Conservation (phyloP, 208 protist genomes). For the Wallacemonas sp. region DNA sequence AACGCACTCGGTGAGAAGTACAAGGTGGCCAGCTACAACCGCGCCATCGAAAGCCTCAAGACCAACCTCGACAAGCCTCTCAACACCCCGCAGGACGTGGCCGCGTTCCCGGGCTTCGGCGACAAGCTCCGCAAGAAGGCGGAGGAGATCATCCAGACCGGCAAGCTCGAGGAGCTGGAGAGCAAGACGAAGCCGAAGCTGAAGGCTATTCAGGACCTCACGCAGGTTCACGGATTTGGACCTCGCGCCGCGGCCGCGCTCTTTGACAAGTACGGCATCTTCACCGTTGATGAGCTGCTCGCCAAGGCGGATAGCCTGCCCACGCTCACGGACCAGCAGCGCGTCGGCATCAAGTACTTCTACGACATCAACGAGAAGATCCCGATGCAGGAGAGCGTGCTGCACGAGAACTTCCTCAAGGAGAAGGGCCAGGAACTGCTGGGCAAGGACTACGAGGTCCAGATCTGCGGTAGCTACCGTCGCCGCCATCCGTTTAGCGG, state of each 20-base stretch:
- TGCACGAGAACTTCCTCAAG: conserved; percentile 81
- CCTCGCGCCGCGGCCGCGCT: conserved; percentile 79
- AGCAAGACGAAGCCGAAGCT: conserved; percentile 91
- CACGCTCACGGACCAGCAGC: conserved; percentile 77
- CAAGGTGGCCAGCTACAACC: conserved; percentile 85
- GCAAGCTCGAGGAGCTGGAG: conserved; percentile 88
- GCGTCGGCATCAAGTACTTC: conserved; percentile 89
- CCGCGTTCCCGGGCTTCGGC: conserved; percentile 77
- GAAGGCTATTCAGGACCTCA: conserved; percentile 88
- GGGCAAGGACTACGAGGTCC: conserved; percentile 74
- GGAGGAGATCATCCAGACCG: conserved; percentile 89
- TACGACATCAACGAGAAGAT: conserved; percentile 93
- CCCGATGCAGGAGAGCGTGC: conserved; percentile 88
- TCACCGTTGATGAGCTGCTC: conserved; percentile 89
- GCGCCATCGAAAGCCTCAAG: conserved; percentile 82
- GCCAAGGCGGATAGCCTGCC: conserved; percentile 76
- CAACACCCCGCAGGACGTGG: conserved; percentile 65
- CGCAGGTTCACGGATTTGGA: conserved; percentile 88
- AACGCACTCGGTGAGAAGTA: conserved; percentile 89
- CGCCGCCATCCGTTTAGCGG: conserved; percentile 84
- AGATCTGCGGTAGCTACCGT: conserved; percentile 89
- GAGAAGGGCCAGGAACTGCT: conserved; percentile 61
- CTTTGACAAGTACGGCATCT: conserved; percentile 89
- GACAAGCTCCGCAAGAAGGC: conserved; percentile 87
- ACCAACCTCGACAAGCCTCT: conserved; percentile 84